A percentile compares a stretch with the other conserved stretches of the same genome.
These are phyloP conservation scores for Puccinia horiana DNA, from an alignment of 1,284 basidiomycete species.

Conservation along the genomic window DNA sequence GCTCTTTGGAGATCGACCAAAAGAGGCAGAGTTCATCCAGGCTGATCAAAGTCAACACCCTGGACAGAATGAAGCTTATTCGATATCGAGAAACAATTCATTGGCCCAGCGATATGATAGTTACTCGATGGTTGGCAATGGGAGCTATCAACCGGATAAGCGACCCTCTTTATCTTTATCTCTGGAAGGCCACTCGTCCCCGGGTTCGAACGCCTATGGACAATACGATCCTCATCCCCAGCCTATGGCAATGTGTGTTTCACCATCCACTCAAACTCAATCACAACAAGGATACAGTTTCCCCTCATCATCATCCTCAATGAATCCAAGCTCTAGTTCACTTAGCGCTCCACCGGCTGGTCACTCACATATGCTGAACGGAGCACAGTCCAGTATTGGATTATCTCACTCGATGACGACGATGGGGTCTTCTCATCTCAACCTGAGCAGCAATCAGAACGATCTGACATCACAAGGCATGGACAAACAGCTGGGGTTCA, in stretches of 20 bases:
- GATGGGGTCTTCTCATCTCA: neutral
- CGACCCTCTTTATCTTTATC: slow-evolving; percentile 23
- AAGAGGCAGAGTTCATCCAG: neutral
- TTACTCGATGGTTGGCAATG: neutral
- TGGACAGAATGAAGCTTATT: slow-evolving; percentile 3
- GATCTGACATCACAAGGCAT: neutral
- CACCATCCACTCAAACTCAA: slow-evolving; percentile 2
- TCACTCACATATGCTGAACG: neutral
- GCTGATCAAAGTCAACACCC: neutral
- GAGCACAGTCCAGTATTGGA: neutral
- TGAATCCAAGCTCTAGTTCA: neutral
- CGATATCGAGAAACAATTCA: slow-evolving; percentile 23
- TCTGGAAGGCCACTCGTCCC: neutral
- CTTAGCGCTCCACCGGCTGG: neutral
- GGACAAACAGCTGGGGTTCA: neutral
- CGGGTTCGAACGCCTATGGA: neutral
- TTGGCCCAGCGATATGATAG: neutral
- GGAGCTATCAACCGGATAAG: neutral
- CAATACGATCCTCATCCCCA: neutral
- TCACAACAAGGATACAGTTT: slow-evolving; percentile 15
- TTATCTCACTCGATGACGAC: slow-evolving; percentile 7
- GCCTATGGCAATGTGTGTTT: neutral
- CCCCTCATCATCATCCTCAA: neutral
- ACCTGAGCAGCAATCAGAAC: neutral
- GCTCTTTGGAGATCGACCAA: neutral